A percentile compares a stretch with the other conserved stretches of the same genome.
These are phyloP conservation scores for Grosmannia serpens DNA, from an alignment of 2,329 filamentous ascomycete genomes.

Conservation along the genomic window DNA sequence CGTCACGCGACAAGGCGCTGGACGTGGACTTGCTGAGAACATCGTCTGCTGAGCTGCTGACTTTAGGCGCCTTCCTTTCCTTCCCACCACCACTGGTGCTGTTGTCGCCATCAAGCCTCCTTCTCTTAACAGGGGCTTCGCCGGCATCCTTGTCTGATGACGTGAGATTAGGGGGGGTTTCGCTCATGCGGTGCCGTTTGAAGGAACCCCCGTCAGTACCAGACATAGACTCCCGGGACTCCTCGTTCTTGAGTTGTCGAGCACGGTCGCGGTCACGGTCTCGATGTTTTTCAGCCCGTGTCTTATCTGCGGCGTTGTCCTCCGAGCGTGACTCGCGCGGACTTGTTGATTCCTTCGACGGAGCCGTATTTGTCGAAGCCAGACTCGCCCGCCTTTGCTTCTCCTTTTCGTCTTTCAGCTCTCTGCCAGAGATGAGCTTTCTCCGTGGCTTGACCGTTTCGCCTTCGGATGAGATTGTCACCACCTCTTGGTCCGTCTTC, in stretches of 20 bases:
- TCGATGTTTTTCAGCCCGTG: conserved; percentile 43
- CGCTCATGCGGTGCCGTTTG: conserved; percentile 49
- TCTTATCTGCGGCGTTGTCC: conserved; percentile 33
- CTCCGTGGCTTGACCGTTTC: conserved; percentile 47
- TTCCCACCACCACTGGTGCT: conserved; percentile 17
- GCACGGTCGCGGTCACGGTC: conserved; percentile 50
- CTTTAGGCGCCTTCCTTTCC: conserved; percentile 33
- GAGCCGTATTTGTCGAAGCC: conserved; percentile 35
- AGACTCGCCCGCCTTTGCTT: conserved; percentile 48
- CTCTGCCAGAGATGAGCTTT: conserved; percentile 52
- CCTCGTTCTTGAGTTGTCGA: conserved; percentile 49
- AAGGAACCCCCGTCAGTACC: conserved; percentile 37
- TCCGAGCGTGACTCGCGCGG: conserved; percentile 38
- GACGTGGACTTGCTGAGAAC: conserved; percentile 27
- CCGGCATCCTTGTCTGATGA: conserved; percentile 39
- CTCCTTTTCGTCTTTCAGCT: conserved; percentile 41
- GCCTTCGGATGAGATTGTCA: conserved; percentile 42
- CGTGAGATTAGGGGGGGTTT: conserved; percentile 44
- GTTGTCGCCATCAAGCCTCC: conserved; percentile 43
- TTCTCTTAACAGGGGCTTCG: conserved; percentile 41
- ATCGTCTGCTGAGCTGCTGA: conserved; percentile 33
- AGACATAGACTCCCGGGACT: conserved; percentile 43
- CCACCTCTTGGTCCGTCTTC: conserved; percentile 41
- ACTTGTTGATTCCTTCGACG: conserved; percentile 40
- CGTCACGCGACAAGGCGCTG: background rate